These are phyloP conservation scores for Tricholoma saponaceum DNA, from an alignment of 768 basidiomycete genomes.

Conservation along the genomic window DNA sequence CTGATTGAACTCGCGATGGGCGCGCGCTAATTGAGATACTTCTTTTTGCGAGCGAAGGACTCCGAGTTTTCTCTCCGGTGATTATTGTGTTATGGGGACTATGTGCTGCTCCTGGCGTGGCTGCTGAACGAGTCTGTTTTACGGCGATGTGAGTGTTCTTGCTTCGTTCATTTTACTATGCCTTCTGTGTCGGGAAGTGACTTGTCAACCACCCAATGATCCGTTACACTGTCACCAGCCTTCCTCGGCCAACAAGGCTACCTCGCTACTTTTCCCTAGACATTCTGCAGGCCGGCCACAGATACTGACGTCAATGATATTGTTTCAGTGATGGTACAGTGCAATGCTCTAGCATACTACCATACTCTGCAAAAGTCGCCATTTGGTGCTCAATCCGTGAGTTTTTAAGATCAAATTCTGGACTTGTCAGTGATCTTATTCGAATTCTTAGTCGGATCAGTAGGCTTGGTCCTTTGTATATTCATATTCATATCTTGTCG, in stretches of 20 bases:
- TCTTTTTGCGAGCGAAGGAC: slow-evolving; percentile 5
- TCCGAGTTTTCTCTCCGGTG: slow-evolving; percentile 11
- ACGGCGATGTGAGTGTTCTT: slow-evolving; percentile 12
- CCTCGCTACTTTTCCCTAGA: not conserved
- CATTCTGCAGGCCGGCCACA: not conserved
- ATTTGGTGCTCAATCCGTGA: slow-evolving; percentile 13
- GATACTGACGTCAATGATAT: not conserved
- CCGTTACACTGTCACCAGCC: too few species aligned
- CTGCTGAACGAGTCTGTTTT: slow-evolving; percentile 18
- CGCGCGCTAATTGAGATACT: not conserved
- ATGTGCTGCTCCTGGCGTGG: slow-evolving; percentile 14
- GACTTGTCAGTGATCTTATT: not conserved
- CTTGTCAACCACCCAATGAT: too few species aligned
- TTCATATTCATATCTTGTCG: slow-evolving; percentile 11
- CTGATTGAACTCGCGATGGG: slow-evolving; percentile 1
- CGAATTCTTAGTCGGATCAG: slow-evolving; percentile 4
- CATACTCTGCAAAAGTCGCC: slow-evolving; percentile 14
- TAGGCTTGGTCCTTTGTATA: slow-evolving; percentile 9
- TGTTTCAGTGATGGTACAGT: slow-evolving; percentile 13
- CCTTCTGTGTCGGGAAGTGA: too few species aligned
- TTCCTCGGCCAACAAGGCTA: not conserved
- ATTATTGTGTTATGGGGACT: slow-evolving; percentile 10
- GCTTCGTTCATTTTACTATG: not conserved
- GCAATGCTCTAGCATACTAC: slow-evolving; percentile 13
- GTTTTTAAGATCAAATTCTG: not conserved